Conservation (phyloP, 139 green algal genomes). For the Micromonas pusilla region DNA sequence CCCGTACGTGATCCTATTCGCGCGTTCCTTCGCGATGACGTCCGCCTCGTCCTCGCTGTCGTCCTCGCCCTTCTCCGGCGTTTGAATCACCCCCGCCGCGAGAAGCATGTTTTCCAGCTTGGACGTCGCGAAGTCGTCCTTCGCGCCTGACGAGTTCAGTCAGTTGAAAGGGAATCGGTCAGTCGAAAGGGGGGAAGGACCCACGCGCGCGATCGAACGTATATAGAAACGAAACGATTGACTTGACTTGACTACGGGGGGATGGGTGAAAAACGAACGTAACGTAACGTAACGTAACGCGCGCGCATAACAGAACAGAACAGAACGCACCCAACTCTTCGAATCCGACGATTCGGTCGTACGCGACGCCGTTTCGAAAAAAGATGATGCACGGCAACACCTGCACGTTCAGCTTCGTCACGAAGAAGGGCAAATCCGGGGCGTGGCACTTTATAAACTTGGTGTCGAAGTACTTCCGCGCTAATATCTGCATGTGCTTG, state of each 20-base stretch:
- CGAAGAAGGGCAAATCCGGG: conserved; percentile 83
- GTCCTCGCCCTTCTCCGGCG: background rate
- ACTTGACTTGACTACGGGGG: too few species aligned
- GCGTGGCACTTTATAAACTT: conserved; percentile 86
- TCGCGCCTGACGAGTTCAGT: too few species aligned
- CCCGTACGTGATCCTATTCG: conserved; percentile 3
- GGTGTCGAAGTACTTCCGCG: conserved; percentile 73
- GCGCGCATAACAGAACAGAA: too few species aligned
- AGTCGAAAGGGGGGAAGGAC: too few species aligned
- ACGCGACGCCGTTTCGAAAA: conserved; percentile 68
- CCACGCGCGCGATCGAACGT: too few species aligned
- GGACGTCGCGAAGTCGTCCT: conserved; percentile 70
- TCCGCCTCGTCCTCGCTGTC: conserved; percentile 19
- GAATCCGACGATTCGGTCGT: conserved; percentile 78
- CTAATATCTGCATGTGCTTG: conserved; percentile 73
- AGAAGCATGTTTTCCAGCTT: conserved; percentile 45
- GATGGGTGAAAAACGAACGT: too few species aligned
- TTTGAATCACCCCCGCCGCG: background rate
- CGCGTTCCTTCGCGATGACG: background rate
- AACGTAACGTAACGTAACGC: too few species aligned
- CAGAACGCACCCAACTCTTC: conserved; percentile 77
- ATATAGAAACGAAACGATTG: too few species aligned
- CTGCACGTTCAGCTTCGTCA: conserved; percentile 76
- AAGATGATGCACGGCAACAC: conserved; percentile 77
- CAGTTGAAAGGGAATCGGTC: too few species aligned